Base-by-base conservation (phyloP, 495 filamentous ascomycete species). In the Penicillium crystallinum region DNA sequence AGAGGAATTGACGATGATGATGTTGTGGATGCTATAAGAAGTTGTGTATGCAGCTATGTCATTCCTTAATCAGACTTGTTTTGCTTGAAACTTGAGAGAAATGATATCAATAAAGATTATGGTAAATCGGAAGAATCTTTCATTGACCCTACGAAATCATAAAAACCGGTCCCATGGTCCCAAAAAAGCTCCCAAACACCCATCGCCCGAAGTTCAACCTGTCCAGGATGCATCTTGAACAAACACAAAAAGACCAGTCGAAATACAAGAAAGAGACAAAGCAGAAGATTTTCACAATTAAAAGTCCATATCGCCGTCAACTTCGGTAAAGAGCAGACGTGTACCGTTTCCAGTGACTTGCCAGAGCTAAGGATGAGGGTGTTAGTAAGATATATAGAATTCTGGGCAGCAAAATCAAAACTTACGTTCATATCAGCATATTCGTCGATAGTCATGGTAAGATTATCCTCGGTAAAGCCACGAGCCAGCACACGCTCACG, bases 401-500 rank as follows among this genome's bases (percentile, higher is more conserved):
- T 1, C 47, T 46, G 27, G 31, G 41, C 55, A 21, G 17, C 6
- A 6, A 52, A 47, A 37, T 41, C 6, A 39, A 31, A 47, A 85
- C 91, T 87, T 71, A 98, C 93, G 74, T 92, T 85, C 48, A 95
- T 63, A 53, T 82, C 75, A 6, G 87, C 83, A 70, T 98, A 98
- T 74, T 97, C 93, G 48, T 92, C 86, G 58, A 98, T 77, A 33
- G 90, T 87, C 55, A 80, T 80, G 44, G 84, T 78, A 70, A 96
- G 87, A 65, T 97, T 91, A 71, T 96, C 88, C 57, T 90, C 87
- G 4, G 95, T 97, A 61, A 97, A 98, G 8, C 95, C 95, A 78
- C 95, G 97, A 23, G 90, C 93, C 56, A 97, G 77, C 23, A 97
- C 90, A 36, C 93, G 66, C 64, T 97, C 91, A 58, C 90, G 78